Base-by-base conservation (phyloP, 2,329 filamentous ascomycete species). In the Trichothecium roseum region DNA sequence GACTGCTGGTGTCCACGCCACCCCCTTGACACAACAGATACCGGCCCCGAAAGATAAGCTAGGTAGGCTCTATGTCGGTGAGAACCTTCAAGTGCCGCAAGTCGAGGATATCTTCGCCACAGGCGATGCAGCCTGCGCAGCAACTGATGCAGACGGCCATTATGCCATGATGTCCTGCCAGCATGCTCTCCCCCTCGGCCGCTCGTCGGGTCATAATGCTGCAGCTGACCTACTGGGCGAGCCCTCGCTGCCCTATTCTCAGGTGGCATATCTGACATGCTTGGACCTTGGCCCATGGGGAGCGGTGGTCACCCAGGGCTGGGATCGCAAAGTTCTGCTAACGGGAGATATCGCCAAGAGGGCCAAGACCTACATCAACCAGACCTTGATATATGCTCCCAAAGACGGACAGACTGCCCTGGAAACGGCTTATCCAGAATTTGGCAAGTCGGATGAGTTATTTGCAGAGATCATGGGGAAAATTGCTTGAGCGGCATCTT, bases 101-200 rank as follows among this genome's bases (percentile, higher is more conserved):
- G 22, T 30, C 1, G 20, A 37, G 2, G 30, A 49, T 3, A 39
- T 60, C 1, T 59, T 55, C 20, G 58, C 46, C 1, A 51, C 58
- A 0, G 60, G 59, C 2, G 57, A 62, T 28, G 43, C 55, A 0
- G 58, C 57, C 1, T 43, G 42, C 27, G 54, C 44, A 0, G 15
- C 32, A 0, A 40, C 50, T 3, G 52, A 55, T 26, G 34, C 34
- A 1, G 28, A 50, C 1, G 52, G 51, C 3, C 45, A 59, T 26
- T 26, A 47, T 14, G 45, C 53, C 2, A 31, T 59, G 14, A 62
- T 60, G 54, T 60, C 52, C 2, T 63, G 60, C 37, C 59, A 63
- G 40, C 59, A 63, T 34, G 60, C 59, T 3, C 33, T 53, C 13
- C 28, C 42, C 2, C 47, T 62, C 1, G 60, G 59, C 4, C 56